Evolutionary conservation across 1,284 basidiomycete species (phyloP).

Genomic region (Cutaneotrichosporon sp.): DNA sequence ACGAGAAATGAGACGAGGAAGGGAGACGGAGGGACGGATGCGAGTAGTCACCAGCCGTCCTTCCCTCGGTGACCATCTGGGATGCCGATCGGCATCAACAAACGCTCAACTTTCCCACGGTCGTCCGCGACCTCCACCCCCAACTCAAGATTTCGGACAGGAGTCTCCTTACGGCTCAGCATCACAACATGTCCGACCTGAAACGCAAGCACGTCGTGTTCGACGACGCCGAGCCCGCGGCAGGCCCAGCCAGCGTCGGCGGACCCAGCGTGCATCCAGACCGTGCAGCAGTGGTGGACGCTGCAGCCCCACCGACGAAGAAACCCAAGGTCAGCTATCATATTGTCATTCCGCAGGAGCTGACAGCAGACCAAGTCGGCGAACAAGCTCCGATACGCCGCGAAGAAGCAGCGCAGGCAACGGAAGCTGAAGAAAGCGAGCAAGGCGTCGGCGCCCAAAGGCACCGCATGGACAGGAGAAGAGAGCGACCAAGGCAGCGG

Average conservation of each 20-base stretch:
- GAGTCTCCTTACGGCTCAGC: not conserved
- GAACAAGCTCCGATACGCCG: constrained; percentile 62
- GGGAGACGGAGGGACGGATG: not conserved
- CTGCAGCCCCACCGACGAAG: constrained; percentile 9
- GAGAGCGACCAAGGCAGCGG: constrained; percentile 16
- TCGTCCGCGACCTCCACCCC: constrained; percentile 2
- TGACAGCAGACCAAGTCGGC: constrained; percentile 36
- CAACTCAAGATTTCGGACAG: constrained; percentile 15
- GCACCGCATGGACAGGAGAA: constrained; percentile 22
- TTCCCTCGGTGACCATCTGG: no score
- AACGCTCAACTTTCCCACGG: constrained; percentile 21
- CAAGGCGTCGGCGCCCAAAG: constrained; percentile 44
- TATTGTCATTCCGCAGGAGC: not conserved
- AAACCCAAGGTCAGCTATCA: constrained; percentile 26
- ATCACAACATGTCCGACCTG: not conserved
- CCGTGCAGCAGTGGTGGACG: constrained; percentile 6
- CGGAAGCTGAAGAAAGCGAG: constrained; percentile 51
- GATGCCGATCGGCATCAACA: not conserved
- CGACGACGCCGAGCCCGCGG: constrained; percentile 4
- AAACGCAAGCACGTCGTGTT: constrained; percentile 34
- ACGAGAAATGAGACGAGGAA: not conserved
- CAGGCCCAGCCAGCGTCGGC: not conserved
- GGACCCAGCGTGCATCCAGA: constrained; percentile 12
- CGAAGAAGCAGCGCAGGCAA: constrained; percentile 57
- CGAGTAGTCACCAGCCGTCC: not conserved